Base-by-base conservation (phyloP, 202 grass and related monocot species). In the Sporobolus alterniflorus region DNA sequence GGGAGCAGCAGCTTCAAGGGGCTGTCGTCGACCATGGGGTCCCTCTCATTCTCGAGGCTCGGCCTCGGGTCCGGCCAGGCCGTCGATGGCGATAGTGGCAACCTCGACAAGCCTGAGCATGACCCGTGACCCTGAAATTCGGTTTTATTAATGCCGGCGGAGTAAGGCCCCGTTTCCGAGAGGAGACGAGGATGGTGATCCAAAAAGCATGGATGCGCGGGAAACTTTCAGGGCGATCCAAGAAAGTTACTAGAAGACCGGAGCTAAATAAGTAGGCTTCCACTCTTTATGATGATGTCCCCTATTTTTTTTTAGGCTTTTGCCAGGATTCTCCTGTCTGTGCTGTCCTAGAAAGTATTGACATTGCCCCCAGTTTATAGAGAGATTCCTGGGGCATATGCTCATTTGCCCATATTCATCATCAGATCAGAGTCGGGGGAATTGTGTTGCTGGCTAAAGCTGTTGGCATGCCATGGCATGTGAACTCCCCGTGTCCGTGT, bases 1-100 rank as follows among this genome's bases (percentile, higher is more conserved):
- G 93, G 91, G 10, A 98, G 96, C 74, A 89, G 93, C 82, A 98
- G 96, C 83, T 96, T 98, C 84, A 96, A 98, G 49, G 93, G 96
- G 44, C 79, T 98, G n/a, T 90, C 96, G 2, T 89, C 88, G 6
- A 88, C 95, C 36, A 76, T 95, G 80, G 94, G 91, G 3, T 93
- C 91, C 9, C 86, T 94, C 17, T 87, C 90, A 1, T 84, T 94
- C 14, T 87, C 90, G 0, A 96, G 61, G 77, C 90, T 98, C 25
- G 91, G 93, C 4, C 96, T 91, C 1, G 88, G 92, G 20, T 96
- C 93, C 0, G 92, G 93, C 59, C 87, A 89, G 64, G 92, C 90
- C 71, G 85, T 79, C 6, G 78, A 83, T 6, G 9, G 36, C 11
- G 82, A 59, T 6, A 12, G 36, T 8, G 68, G 52, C 20, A 43